Base-by-base conservation (phyloP, 164 flowering plant species). In the Paratinospora sagittata region DNA sequence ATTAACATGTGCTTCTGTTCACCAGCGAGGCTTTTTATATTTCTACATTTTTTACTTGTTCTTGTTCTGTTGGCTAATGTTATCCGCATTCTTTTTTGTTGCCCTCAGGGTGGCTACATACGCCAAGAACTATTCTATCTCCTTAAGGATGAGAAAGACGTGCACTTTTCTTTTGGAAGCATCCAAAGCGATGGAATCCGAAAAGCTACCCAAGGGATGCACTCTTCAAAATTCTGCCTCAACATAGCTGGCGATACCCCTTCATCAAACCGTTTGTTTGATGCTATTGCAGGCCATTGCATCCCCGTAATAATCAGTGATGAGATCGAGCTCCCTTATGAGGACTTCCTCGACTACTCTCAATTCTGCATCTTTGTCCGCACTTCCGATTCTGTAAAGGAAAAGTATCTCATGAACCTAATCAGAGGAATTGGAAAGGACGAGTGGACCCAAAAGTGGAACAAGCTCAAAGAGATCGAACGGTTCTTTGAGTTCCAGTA, bases 171-270 rank as follows among this genome's bases (percentile, higher is more conserved):
- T 16, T 92, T 90, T 66, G 96, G 97, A 58, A 92, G 86, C 68
- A 85, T 82, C 45, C 85, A 78, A 16, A 81, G 78, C 12, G 81
- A 83, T 67, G 97, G 97, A 14, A 66, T 90, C 57, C 72, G 34
- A 21, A 75, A 78, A 76, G 91, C 93, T 13, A 74, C 83, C 52
- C 63, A 73, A 14, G 97, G 97, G 23, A 92, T 92, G 97, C 92
- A 81, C 72, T 77, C 85, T 21, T 90, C 97, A 39, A 92, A 92
- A 67, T 92, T 92, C 76, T 92, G 97, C 80, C 93, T 92, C 58
- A 88, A 90, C 82, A 85, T 90, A 52, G 97, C 97, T 0, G 97
- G 97, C 2, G 97, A 92, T 72, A 92, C 97, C 9, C 97, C 97
- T 19, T 92, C 96, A 39, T 92, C 96, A 26, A 90, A 90, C 76